Base-by-base conservation (phyloP, 768 basidiomycete species). In the Termitomyces sp. region DNA sequence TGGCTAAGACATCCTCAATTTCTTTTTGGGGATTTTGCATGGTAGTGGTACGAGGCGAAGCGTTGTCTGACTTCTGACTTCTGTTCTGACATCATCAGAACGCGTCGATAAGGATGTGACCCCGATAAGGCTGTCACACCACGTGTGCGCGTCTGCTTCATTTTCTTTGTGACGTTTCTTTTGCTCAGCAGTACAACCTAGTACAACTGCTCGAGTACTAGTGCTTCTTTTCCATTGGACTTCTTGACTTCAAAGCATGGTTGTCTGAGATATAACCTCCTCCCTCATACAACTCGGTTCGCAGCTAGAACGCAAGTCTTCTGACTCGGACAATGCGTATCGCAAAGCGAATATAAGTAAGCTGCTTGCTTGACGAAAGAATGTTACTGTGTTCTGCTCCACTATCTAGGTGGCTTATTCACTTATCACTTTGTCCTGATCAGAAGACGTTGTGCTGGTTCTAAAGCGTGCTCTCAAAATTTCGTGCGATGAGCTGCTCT, bases 1-100 rank as follows among this genome's bases (percentile, higher is more conserved):
- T 73, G 6, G 66, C 63, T 44, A 85, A 71, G 5, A 87, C 77
- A 4, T 59, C 56, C 30, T 61, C 40, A 30, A 87, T 82, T 18
- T 88, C 86, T 44, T 71, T 63, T 33, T 67, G 74, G 0, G 86
- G 87, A 56, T 83, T 73, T 58, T 88, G 79, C 85, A 87, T 87
- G 68, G 43, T 65, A 62, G 61, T 56, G 35, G 63, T 55, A 46
- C 20, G n/a, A 51, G 53, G 50, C 9, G 26, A 20, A 41, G 56
- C 20, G 23, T 1, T 35, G 51, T 49, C 50, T 48, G 9, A 55
- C 46, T 26, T 38, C 3, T 14, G 44, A 33, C n/a, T 23, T 7
- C 7, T 41, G 10, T 43, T 4, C 13, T 51, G 23, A 28, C n/a
- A 35, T 51, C 50, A 53, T 53, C 26, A 20, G 18, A 53, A 53